A percentile compares a stretch with the other conserved stretches of the same genome.
These are phyloP conservation scores for Aspergillus phoenicis DNA, from an alignment of 2,329 filamentous ascomycete genomes.

Conservation along the genomic window DNA sequence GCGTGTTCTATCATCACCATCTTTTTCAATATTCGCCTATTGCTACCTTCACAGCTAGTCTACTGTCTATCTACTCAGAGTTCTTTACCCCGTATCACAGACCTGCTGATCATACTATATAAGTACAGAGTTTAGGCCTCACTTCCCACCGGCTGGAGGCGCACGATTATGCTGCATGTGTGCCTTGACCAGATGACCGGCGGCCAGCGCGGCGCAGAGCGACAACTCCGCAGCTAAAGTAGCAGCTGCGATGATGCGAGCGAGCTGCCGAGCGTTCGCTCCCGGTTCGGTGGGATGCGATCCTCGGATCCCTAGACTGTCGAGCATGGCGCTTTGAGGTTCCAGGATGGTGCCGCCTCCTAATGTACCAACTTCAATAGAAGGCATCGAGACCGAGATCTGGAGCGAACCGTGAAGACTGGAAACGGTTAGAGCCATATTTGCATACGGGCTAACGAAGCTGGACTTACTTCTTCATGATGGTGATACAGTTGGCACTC, in stretches of 20 bases:
- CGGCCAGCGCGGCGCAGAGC: conserved; percentile 87
- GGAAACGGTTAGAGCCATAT: conserved; percentile 12
- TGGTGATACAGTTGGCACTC: conserved; percentile 94
- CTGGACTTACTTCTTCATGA: conserved; percentile 93
- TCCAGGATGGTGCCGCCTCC: conserved; percentile 96
- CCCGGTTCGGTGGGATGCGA: conserved; percentile 90
- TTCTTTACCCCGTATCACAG: conserved; percentile 6
- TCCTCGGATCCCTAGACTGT: conserved; percentile 89
- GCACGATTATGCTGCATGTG: conserved; percentile 94
- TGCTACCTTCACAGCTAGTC: not conserved
- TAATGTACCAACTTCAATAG: conserved; percentile 94
- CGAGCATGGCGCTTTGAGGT: conserved; percentile 93
- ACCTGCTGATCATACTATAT: not conserved
- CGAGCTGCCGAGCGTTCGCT: conserved; percentile 86
- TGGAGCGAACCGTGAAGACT: conserved; percentile 88
- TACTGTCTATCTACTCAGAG: not conserved
- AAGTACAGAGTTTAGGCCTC: not conserved
- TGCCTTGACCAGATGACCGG: conserved; percentile 85
- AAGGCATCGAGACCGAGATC: conserved; percentile 99
- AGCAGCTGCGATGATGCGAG: conserved; percentile 82
- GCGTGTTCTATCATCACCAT: not conserved
- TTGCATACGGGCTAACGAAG: conserved; percentile 9
- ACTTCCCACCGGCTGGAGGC: not conserved
- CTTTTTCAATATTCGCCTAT: not conserved
- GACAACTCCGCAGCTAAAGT: conserved; percentile 90